Base-by-base conservation (phyloP, 495 filamentous ascomycete genomes). In the Neurospora discreta region DNA sequence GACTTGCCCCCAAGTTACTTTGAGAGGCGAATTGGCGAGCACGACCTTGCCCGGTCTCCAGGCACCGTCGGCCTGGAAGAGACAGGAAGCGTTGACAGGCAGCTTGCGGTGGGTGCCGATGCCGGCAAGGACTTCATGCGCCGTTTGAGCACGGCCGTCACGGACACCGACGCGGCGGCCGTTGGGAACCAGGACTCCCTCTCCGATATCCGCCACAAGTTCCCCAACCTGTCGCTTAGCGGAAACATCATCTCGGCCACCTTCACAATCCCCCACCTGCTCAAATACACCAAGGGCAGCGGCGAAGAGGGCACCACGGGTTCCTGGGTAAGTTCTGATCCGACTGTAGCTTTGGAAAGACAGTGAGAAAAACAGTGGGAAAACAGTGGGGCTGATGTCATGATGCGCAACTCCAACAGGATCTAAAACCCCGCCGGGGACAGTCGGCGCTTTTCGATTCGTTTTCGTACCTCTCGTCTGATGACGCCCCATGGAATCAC, bases 381-480 rank as follows among this genome's bases (percentile, higher is more conserved):
- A 65, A 33, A 36, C 72, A 73, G 75, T 75, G 78, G 74, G 74
- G 79, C 79, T 77, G 72, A 78, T 77, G 75, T 75, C 72, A 75
- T 78, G 52, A 58, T 72, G 70, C 40, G 52, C 52, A 65, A 65
- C 70, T 10, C 65, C 39, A 69, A 40, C 78, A 92, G 91, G 88
- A 90, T 78, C 81, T 97, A 73, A 89, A 88, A 76, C 82, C 89
- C 72, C 91, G 94, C 60, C 89, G 89, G 39, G 94, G 94, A 69
- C 92, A 92, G 43, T 96, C 94, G 5, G 92, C 94, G 23, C 84
- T 98, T 33, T 95, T 94, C 80, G 93, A 97, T 79, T 91, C 92
- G 39, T 91, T 98, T 76, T 88, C 90, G 20, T 90, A 94, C 80
- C 87, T 98, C 33, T 91, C 92, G 9, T 93, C 93, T 7, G 81